phyloP scores from a whole-genome alignment of 139 green algal species.

The Gonium pectorale region DNA sequence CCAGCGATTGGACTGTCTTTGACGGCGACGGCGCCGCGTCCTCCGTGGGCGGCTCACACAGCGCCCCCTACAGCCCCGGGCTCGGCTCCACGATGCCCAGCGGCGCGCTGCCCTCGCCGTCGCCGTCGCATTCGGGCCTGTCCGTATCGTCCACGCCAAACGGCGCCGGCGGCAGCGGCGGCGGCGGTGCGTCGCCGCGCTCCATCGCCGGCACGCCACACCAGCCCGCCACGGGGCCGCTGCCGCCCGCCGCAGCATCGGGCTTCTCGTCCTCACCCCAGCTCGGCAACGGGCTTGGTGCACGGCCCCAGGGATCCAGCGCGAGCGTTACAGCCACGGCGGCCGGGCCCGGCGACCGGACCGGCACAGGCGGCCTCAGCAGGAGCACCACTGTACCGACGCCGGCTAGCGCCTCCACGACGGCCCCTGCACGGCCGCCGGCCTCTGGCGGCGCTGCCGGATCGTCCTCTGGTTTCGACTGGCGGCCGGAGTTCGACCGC shows the following conservation, averaged over 20 bases:
- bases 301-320: too few relatives aligned
- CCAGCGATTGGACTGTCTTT: background rate
- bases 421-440: background rate
- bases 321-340: background rate
- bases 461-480: background rate
- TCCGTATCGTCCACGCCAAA: background rate
- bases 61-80: background rate
- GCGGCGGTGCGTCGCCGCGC: background rate
- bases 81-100: background rate
- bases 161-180: background rate
- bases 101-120: background rate
- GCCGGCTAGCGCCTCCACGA: background rate
- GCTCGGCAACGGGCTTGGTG: too few relatives aligned
- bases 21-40: background rate
- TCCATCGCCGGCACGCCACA: background rate
- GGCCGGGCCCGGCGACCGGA: background rate
- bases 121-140: background rate
- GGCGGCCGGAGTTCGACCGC: constrained; percentile 13
- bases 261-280: too few relatives aligned
- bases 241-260: background rate
- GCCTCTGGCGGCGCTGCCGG: too few relatives aligned
- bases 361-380: background rate
- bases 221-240: background rate
- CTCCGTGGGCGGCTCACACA: background rate
- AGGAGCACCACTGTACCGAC: background rate